Evolutionary conservation across 1,284 basidiomycete genomes (phyloP), one percentile per base, ranked within the genome.

Genomic region (Leccinum pallidistipes): DNA sequence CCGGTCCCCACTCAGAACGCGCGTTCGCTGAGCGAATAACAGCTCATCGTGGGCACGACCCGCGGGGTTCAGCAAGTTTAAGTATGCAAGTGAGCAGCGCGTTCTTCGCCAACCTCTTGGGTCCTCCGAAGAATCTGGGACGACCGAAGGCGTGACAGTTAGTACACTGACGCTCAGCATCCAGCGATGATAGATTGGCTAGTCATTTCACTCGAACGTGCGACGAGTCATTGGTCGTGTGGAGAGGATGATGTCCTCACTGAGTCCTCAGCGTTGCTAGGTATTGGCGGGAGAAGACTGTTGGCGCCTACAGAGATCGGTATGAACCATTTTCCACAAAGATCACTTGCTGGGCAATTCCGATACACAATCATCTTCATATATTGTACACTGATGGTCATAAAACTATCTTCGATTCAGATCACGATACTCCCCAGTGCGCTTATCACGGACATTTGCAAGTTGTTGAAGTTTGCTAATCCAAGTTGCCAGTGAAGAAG

Each of bases 11-110:
- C 55, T 1, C 43, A 52, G 29, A 66, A 66, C 27, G 18, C 53
- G 11, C 31, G 21, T 29, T 58, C 65, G 18, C 73, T 57, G 16
- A 70, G 63, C 3, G 70, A 71, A 63, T 75, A 78, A 50, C 73
- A 77, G 59, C 68, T 80, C 29, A 67, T 78, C 29, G 67, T 69
- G 2, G 76, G 79, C 50, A 76, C 74, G 40, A 71, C 71, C 3
- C 73, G 69, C 24, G 71, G 75, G 6, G 76, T 81, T 8, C 75
- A 79, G 64, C 66, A 66, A 5, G n/a, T 72, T 77, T 12, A 76
- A 77, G 57, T 34, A 72, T 77, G 59, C 80, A 43, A 43, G n/a
- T 3, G n/a, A 18, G n/a, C 9, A n/a, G 40, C n/a, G n/a, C 5
- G n/a, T 9, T 43, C n/a, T 9, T 43, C 40, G 40, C 9, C 40